Percentiles rank a stretch among this genome's conserved stretches.
phyloP scores from a whole-genome alignment of 2,329 filamentous ascomycete genomes.

The Arthrocladium fulminans region DNA sequence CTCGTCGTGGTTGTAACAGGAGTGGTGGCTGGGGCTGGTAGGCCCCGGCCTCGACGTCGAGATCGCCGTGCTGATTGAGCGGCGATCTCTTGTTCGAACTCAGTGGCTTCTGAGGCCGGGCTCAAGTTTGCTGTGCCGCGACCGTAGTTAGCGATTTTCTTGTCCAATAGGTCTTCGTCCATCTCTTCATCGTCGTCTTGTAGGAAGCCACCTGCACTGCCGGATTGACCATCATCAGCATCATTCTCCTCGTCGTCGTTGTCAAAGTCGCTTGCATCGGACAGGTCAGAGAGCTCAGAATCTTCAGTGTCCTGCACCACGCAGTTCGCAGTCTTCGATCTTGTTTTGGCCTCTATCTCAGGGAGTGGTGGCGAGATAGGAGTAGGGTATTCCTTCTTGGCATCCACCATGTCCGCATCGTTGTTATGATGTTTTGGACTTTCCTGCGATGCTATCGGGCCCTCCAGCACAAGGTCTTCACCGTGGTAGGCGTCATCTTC shows the following conservation, averaged over 20 bases:
- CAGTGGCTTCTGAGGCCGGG: background rate
- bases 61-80: background rate
- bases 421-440: constrained; percentile 33
- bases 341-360: constrained; percentile 9
- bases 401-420: background rate
- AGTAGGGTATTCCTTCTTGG: constrained; percentile 13
- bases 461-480: constrained; percentile 35
- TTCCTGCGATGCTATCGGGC: constrained; percentile 36
- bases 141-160: background rate
- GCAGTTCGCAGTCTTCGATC: no score
- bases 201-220: background rate
- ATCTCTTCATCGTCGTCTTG: constrained; percentile 8
- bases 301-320: constrained; percentile 7
- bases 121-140: background rate
- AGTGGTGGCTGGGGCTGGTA: background rate
- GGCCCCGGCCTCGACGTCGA: background rate
- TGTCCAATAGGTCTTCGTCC: constrained; percentile 5
- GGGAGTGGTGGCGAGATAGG: constrained; percentile 8
- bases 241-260: background rate
- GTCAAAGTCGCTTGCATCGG: background rate
- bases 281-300: constrained; percentile 10
- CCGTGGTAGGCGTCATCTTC: constrained; percentile 21
- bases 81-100: no score
- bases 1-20: background rate
- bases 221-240: background rate